Base-by-base conservation (phyloP, 495 filamentous ascomycete genomes). In the Aspergillus ostianus region DNA sequence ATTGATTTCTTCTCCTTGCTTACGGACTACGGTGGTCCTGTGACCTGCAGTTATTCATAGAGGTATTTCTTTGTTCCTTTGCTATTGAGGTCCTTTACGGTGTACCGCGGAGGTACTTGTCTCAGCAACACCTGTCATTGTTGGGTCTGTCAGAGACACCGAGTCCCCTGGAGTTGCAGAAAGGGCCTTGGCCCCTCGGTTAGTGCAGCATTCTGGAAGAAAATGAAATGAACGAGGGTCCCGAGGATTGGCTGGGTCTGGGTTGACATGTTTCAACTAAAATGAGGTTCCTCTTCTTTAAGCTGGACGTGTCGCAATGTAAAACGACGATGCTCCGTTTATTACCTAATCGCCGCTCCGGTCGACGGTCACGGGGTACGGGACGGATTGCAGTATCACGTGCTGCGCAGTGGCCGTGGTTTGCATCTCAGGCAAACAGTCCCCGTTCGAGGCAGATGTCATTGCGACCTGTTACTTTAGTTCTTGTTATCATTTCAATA, bases 351-450 rank as follows among this genome's bases (percentile, higher is more conserved):
- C 8, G 30, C 30, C 7, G 30, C 8, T 4, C 6, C 10, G 30
- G 29, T 30, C 29, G 29, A 30, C 8, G 8, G 8, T 30, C 1
- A 15, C 12, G 12, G 3, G 13, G 12, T 41, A 52, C 50, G 21
- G 41, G 23, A 32, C 32, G 52, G n/a, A 53, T 32, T 8, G 52
- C 45, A 5, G 17, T 23, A 15, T 23, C 52, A 54, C 45, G 36
- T 53, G 51, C 1, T 6, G 19, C 12, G 13, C 2, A 15, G 12
- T 13, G 21, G 10, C 45, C 30, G 41, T 36, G 64, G 67, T 70
- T 69, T 69, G 67, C 61, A 70, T 48, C 15, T 1, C 17, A 51
- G 59, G 62, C 60, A 69, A 67, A 69, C 70, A 60, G 23, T 32
- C 30, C 50, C 20, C 8, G 56, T 32, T 52, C 48, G 1, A 41